phyloP scores from a whole-genome alignment of 2,329 filamentous ascomycete species.

The Aspergillus aculeatus region DNA sequence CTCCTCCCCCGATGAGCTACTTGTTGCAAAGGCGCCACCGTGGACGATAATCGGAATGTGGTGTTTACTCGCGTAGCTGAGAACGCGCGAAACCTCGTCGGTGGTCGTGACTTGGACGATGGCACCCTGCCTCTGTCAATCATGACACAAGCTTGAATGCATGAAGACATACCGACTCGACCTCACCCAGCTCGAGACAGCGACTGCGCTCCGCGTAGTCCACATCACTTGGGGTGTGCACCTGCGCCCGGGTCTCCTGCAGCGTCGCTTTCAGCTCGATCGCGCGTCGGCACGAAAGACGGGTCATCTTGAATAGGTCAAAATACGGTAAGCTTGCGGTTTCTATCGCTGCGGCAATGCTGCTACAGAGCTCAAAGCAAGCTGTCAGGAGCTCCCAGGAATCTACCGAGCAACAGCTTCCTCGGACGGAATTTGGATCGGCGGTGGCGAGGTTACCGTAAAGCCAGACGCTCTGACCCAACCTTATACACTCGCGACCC shows the following conservation, averaged over 20 bases:
- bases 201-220: conserved; percentile 11
- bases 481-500: background rate
- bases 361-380: no score
- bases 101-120: conserved; percentile 13
- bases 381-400: no score
- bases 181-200: conserved; percentile 14
- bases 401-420: background rate
- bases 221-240: conserved; percentile 7
- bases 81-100: conserved; percentile 5
- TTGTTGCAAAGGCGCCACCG: conserved; percentile 58
- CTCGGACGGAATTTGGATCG: background rate
- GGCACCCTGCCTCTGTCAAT: conserved; percentile 11
- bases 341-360: background rate
- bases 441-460: background rate
- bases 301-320: background rate
- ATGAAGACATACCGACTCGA: conserved; percentile 9
- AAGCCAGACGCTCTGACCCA: background rate
- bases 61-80: conserved; percentile 43
- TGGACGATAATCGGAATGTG: conserved; percentile 53
- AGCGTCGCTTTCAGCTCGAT: conserved; percentile 11
- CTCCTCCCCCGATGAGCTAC: conserved; percentile 50
- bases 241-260: conserved; percentile 11
- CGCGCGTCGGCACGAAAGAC: conserved; percentile 9
- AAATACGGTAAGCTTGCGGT: background rate
- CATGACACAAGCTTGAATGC: background rate